Evolutionary conservation across 1,284 basidiomycete genomes (phyloP), one percentile per base, ranked within the genome.

Genomic region (Trametes sp.): DNA sequence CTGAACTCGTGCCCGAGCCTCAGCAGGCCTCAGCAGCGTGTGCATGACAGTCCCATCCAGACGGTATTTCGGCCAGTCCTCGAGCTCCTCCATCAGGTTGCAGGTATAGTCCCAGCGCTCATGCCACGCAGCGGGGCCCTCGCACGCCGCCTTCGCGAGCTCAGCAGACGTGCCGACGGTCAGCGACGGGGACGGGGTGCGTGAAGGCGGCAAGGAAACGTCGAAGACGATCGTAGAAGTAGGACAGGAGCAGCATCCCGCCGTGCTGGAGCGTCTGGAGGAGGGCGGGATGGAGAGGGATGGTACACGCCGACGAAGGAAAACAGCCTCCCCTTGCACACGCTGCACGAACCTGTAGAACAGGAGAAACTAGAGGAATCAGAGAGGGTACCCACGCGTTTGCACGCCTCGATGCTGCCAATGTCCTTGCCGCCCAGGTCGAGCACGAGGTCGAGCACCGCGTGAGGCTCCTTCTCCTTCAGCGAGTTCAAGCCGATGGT

Each of bases 261-360:
- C 93, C 93, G 23, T 81, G 76, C 4, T 87, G 84, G 86, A 98
- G 98, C 6, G 94, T 92, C 67, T 97, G 92, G 67, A 94, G 83
- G 29, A 98, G 83, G 19, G n/a, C n/a, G n/a, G n/a, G n/a, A n/a
- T n/a, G n/a, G n/a, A n/a, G 92, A 92, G 1, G 97, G 98, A 76
- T 98, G 97, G 81, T 99, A 98, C 29, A 98, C 95, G 38, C 97
- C 97, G 70, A 94, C 92, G 81, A 99, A 99, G 1, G 96, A 95
- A 77, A 97, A 99, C 0, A 95, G 96, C 75, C 92, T 94, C 70
- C 89, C 82, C 71, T 89, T 87, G 77, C 98, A 98, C 54, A 95
- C 85, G 0, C 93, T 95, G 29, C 10, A 67, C 23, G 63, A 54
- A 21, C 45, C 51, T 10, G 59, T 62, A 57, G 64, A 29, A 10